A percentile compares a stretch with the other conserved stretches of the same genome.
These are phyloP conservation scores for Melocanna baccifera DNA, from an alignment of 176 grass and related monocot species.

Conservation along the genomic window DNA sequence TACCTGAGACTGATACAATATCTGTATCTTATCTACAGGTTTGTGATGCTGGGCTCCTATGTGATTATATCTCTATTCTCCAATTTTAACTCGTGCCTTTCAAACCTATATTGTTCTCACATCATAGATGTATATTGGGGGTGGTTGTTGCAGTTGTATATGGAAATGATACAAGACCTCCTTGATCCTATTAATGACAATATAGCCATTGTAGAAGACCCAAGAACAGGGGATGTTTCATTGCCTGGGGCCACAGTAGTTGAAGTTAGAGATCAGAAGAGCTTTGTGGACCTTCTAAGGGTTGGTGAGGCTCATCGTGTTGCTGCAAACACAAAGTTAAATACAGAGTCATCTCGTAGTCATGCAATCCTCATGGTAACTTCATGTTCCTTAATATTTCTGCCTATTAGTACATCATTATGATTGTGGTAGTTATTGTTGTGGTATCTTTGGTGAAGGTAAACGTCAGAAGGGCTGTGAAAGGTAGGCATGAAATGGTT, in stretches of 20 bases:
- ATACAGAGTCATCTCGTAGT: slow-evolving; percentile 97
- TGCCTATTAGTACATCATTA: neutral
- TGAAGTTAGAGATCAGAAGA: slow-evolving; percentile 90
- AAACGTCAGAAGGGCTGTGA: slow-evolving; percentile 83
- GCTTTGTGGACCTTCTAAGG: slow-evolving; percentile 91
- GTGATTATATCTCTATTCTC: neutral
- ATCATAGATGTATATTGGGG: slow-evolving; percentile 20
- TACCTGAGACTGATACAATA: slow-evolving; percentile 61
- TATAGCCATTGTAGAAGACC: slow-evolving; percentile 97
- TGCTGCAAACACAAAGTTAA: slow-evolving; percentile 96
- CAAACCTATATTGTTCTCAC: neutral
- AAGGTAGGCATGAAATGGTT: slow-evolving; percentile 76
- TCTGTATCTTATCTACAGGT: slow-evolving; percentile 99
- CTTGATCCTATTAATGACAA: slow-evolving; percentile 98
- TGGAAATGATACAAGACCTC: slow-evolving; percentile 99
- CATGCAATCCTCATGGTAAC: slow-evolving; percentile 97
- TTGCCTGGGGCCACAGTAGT: slow-evolving; percentile 83
- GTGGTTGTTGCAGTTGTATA: slow-evolving; percentile 70
- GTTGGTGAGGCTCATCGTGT: slow-evolving; percentile 90
- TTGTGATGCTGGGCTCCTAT: slow-evolving; percentile 14
- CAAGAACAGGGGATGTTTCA: slow-evolving; percentile 93
- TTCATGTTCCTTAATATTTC: slow-evolving; percentile 20
- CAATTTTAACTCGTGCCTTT: neutral
- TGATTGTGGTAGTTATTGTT: neutral
- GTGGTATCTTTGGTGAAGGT: slow-evolving; percentile 56